These are phyloP conservation scores for Chloris gayana DNA, from an alignment of 176 grass and related monocot genomes.

Conservation along the genomic window DNA sequence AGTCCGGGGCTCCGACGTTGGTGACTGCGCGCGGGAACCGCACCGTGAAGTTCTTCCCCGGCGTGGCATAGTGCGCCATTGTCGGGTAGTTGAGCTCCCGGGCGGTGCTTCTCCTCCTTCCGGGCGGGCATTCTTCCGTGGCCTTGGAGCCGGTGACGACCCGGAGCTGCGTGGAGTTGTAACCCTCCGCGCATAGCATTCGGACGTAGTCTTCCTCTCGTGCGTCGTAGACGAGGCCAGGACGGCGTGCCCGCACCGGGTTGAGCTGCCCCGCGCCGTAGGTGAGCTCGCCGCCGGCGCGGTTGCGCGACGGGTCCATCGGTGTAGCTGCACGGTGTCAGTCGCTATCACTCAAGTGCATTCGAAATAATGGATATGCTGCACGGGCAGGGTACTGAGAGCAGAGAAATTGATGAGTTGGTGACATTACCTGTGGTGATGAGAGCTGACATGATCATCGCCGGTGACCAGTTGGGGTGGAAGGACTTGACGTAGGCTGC, in stretches of 20 bases:
- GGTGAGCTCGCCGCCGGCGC: slow-evolving; percentile 5
- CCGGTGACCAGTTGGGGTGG: slow-evolving; percentile 34
- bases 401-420: neutral
- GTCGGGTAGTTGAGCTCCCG: slow-evolving; percentile 59
- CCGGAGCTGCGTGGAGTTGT: slow-evolving; percentile 41
- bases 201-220: slow-evolving; percentile 4
- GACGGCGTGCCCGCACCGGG: neutral
- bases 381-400: neutral
- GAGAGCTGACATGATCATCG: slow-evolving; percentile 36
- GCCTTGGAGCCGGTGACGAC: slow-evolving; percentile 8
- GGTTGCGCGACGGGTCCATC: neutral
- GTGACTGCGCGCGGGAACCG: slow-evolving; percentile 49
- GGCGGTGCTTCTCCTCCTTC: neutral
- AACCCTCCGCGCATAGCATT: slow-evolving; percentile 53
- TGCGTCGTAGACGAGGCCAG: slow-evolving; percentile 48
- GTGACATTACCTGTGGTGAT: slow-evolving; percentile 24
- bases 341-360: neutral
- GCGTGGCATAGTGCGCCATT: slow-evolving; percentile 16
- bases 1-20: slow-evolving; percentile 37
- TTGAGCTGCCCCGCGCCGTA: slow-evolving; percentile 38
- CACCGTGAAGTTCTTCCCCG: slow-evolving; percentile 2
- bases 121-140: neutral
- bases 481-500: slow-evolving; percentile 26
- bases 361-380: neutral
- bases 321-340: neutral